phyloP scores from a whole-genome alignment of 768 basidiomycete species.

The Leucogyrophana mollusca region DNA sequence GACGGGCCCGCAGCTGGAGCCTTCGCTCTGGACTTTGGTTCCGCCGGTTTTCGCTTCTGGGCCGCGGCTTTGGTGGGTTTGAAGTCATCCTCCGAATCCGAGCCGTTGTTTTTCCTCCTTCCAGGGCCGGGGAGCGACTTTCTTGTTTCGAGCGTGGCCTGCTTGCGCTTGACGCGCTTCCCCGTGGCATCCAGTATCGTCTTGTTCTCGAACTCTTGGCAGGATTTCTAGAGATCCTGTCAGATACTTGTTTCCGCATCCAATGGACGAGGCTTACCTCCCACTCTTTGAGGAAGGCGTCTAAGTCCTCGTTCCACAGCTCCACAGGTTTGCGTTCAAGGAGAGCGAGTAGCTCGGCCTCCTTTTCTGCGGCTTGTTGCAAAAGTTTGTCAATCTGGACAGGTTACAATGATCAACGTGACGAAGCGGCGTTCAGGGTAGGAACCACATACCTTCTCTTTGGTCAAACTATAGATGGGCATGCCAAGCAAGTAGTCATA shows the following conservation, averaged over 20 bases:
- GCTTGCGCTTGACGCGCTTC: constrained; percentile 58
- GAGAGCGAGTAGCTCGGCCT: constrained; percentile 73
- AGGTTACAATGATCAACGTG: constrained; percentile 1
- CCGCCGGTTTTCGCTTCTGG: constrained; percentile 34
- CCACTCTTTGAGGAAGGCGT: constrained; percentile 82
- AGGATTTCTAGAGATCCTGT: constrained; percentile 31
- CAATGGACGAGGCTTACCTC: constrained; percentile 52
- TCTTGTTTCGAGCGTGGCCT: constrained; percentile 51
- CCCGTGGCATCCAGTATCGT: constrained; percentile 43
- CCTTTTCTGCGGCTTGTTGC: constrained; percentile 79
- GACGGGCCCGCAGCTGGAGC: constrained; percentile 37
- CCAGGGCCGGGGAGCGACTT: constrained; percentile 44
- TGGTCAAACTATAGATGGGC: constrained; percentile 93
- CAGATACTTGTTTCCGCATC: constrained; percentile 1
- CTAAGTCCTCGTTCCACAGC: constrained; percentile 90
- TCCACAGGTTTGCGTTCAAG: constrained; percentile 77
- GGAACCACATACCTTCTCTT: constrained; percentile 71
- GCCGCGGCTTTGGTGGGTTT: constrained; percentile 48
- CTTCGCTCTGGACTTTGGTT: constrained; percentile 21
- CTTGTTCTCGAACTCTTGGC: constrained; percentile 44
- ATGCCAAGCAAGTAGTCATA: constrained; percentile 94
- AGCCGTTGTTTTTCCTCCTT: constrained; percentile 35
- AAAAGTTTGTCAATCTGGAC: constrained; percentile 79
- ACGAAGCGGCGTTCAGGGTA: neutral
- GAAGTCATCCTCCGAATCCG: constrained; percentile 54